Percentiles rank a stretch among this genome's conserved stretches.
These are phyloP conservation scores for Cercospora nicotianae DNA, from an alignment of 2,329 filamentous ascomycete genomes.

Conservation along the genomic window DNA sequence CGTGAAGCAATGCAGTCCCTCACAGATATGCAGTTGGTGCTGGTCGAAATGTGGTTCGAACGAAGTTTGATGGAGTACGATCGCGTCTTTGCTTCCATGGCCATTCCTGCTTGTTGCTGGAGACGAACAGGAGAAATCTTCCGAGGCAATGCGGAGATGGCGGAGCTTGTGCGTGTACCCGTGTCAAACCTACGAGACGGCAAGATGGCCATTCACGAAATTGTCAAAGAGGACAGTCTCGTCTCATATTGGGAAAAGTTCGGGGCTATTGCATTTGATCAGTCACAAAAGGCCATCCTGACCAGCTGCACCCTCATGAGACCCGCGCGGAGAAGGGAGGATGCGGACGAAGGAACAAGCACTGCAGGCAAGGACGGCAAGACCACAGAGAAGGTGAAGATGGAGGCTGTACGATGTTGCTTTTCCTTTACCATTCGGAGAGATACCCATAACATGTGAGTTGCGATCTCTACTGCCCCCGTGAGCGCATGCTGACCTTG, in stretches of 20 bases:
- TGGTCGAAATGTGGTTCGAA: conserved; percentile 99
- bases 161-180: conserved; percentile 87
- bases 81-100: conserved; percentile 97
- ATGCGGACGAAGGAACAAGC: conserved; percentile 1
- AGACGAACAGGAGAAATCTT: conserved; percentile 95
- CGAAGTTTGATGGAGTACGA: conserved; percentile 96
- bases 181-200: conserved; percentile 90
- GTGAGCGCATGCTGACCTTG: conserved; percentile 1
- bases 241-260: conserved; percentile 99
- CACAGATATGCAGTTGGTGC: conserved; percentile 89
- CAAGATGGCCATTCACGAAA: conserved; percentile 91
- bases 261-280: conserved; percentile 94
- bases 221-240: conserved; percentile 89
- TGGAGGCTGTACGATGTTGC: conserved; percentile 75
- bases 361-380: conserved; percentile 38
- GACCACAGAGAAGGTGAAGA: conserved; percentile 44
- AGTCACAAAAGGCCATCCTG: conserved; percentile 87
- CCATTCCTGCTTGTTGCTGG: conserved; percentile 97
- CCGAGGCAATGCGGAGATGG: conserved; percentile 97
- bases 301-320: conserved; percentile 91
- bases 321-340: conserved; percentile 51
- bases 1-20: conserved; percentile 88
- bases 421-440: conserved; percentile 96
- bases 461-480: conserved; percentile 17
- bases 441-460: conserved; percentile 95